Evolutionary conservation across 164 flowering plant genomes (phyloP).

Genomic region (Tetracentron sinense): DNA sequence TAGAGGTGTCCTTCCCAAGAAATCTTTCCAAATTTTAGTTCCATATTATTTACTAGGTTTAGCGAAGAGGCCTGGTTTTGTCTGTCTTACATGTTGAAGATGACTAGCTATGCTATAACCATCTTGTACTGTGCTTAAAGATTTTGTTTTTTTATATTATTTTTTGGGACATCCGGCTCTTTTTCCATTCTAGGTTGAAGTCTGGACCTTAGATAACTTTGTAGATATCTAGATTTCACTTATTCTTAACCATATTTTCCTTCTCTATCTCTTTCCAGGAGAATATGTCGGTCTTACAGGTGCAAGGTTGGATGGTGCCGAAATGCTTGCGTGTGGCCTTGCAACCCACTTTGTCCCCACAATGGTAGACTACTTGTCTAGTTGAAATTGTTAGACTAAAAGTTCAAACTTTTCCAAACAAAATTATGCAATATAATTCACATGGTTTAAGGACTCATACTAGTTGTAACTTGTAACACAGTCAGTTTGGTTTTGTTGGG

Average conservation of each 20-base stretch:
- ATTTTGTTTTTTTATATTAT: too few species aligned
- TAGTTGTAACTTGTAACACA: background rate
- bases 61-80: too few species aligned
- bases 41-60: too few species aligned
- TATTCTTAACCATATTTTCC: background rate
- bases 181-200: too few species aligned
- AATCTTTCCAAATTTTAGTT: too few species aligned
- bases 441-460: too few species aligned
- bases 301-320: conserved; percentile 86
- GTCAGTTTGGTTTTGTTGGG: background rate
- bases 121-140: too few species aligned
- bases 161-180: too few species aligned
- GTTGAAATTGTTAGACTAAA: background rate
- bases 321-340: conserved; percentile 94
- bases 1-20: too few species aligned
- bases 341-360: conserved; percentile 89
- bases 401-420: background rate
- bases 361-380: conserved; percentile 34
- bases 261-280: conserved; percentile 40
- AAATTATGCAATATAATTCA: too few species aligned
- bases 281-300: conserved; percentile 96
- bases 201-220: background rate
- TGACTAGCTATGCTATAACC: too few species aligned
- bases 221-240: background rate
- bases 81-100: too few species aligned